phyloP scores from a whole-genome alignment of 257 asterid species.

The Solanum bulbocastanum region DNA sequence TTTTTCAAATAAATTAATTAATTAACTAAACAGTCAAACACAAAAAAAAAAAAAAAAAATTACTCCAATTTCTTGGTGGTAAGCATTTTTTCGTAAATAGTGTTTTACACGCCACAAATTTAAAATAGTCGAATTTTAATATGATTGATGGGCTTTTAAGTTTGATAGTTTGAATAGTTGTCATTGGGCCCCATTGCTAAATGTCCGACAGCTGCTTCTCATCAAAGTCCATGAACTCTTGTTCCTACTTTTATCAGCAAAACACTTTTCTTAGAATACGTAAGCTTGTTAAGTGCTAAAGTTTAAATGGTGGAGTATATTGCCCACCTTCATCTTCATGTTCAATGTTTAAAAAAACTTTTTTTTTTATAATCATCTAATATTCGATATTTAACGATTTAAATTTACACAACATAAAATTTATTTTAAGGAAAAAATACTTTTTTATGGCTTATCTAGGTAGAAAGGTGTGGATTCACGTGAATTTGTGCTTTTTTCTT shows the following conservation, averaged over 20 bases:
- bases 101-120: rapidly evolving
- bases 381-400: neutral
- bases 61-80: neutral
- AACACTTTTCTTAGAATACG: neutral
- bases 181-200: neutral
- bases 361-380: neutral
- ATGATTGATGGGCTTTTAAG: neutral
- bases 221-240: neutral
- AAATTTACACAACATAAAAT: neutral
- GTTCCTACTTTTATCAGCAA: slow-evolving; percentile 1
- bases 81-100: no score
- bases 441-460: neutral
- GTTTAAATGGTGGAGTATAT: neutral
- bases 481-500: neutral
- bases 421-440: neutral
- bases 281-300: neutral
- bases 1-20: neutral
- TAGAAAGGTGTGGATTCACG: neutral
- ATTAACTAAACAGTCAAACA: neutral
- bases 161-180: neutral
- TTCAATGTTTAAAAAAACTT: neutral
- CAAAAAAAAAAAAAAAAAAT: neutral
- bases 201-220: neutral
- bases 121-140: rapidly evolving
- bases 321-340: neutral